These are phyloP conservation scores for Trapa bicornis DNA, from an alignment of 345 rosid genomes.

Conservation along the genomic window DNA sequence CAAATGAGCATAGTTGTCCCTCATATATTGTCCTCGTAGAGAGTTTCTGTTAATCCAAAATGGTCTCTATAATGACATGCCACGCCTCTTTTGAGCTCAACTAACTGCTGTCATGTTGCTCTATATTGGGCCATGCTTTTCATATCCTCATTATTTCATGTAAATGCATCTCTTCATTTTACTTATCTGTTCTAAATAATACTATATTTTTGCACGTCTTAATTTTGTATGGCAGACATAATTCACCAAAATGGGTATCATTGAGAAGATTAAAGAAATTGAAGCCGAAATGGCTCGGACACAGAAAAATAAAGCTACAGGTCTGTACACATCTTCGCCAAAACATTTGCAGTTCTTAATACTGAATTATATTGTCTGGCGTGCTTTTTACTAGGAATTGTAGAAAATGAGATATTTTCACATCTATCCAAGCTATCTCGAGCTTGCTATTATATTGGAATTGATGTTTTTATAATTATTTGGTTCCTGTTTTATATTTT, in stretches of 20 bases:
- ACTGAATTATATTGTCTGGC: background rate
- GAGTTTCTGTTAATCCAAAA: background rate
- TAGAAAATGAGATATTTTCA: background rate
- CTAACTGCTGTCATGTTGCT: background rate
- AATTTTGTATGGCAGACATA: background rate
- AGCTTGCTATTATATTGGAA: background rate
- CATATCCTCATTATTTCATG: background rate
- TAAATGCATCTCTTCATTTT: background rate
- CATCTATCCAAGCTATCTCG: background rate
- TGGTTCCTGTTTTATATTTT: background rate
- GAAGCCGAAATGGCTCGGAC: conserved; percentile 99
- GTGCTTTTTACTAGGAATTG: background rate
- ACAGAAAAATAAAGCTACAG: conserved; percentile 98
- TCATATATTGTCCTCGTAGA: background rate
- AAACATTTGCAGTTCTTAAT: background rate
- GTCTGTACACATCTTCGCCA: conserved; percentile 16
- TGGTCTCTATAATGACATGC: background rate
- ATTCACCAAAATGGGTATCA: conserved; percentile 65
- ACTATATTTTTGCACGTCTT: background rate
- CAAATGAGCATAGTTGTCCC: background rate
- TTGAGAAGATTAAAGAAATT: conserved; percentile 95
- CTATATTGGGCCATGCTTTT: background rate
- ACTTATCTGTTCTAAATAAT: background rate
- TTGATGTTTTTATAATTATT: background rate
- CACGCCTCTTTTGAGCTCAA: background rate